Base-by-base conservation (phyloP, 139 green algal species). In the Picochlorum sp. region DNA sequence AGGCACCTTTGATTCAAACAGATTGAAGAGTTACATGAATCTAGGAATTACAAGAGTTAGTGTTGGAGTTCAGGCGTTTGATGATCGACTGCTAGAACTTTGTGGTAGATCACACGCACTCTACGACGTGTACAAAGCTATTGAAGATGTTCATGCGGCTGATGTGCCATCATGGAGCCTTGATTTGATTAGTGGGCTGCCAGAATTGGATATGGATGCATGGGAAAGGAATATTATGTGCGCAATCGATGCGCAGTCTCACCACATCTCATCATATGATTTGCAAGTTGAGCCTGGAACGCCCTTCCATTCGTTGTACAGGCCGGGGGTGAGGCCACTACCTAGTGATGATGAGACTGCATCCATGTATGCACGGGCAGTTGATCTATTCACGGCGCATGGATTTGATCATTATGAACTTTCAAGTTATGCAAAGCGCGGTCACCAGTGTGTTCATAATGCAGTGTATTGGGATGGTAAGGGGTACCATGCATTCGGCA, bases 211-310 rank as follows among this genome's bases (percentile, higher is more conserved):
- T 2, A 24, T 59, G 45, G 76, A 81, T 15, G 11, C 14, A 7
- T 98, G 91, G 91, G 50, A 74, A 41, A 14, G 73, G 16, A 83
- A 79, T 2, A 61, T 98, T 62, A 14, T 75, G 9, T 21, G 65
- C 10, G 87, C 88, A 3, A 50, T 97, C 1, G 75, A 64, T 6
- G 76, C 77, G 3, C 41, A 24, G 14, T 88, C 93, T 3, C 32
- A 69, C 47, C 92, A 98, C 77, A 65, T 98, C 7, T 96, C 87
- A 7, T 79, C 93, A 15, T 98, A 98, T 67, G 92, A 98, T 79
- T 78, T 98, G 18, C 92, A 98, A 81, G 80, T 98, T 8, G 92
- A 98, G 77, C 77, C 90, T 28, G 74, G 77, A 45, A 98, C 93
- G 1, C 84, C 88, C 1, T 98, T 98, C 84, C 87, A 72, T 0